phyloP scores from a whole-genome alignment of 2,329 filamentous ascomycete species.

The Madurella mycetomatis region DNA sequence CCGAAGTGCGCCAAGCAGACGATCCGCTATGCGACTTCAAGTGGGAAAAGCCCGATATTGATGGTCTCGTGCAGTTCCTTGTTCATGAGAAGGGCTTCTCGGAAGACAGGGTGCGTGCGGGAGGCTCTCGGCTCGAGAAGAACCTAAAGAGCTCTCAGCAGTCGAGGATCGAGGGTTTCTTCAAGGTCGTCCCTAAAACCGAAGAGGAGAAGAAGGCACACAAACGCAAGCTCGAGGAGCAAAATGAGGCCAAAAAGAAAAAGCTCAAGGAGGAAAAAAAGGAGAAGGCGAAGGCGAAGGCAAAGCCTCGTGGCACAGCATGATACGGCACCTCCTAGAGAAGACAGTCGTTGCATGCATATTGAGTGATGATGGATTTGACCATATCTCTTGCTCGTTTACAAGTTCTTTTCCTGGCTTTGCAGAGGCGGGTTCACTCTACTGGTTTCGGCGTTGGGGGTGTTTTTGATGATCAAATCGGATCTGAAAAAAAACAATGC shows the following conservation, averaged over 20 bases:
- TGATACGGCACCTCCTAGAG: constrained; percentile 24
- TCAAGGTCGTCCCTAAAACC: constrained; percentile 87
- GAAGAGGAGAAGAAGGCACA: constrained; percentile 76
- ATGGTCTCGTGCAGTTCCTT: constrained; percentile 83
- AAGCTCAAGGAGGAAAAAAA: constrained; percentile 92
- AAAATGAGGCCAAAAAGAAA: constrained; percentile 89
- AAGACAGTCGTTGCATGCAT: neutral
- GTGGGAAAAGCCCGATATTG: constrained; percentile 90
- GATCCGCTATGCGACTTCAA: constrained; percentile 92
- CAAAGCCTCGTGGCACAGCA: constrained; percentile 69
- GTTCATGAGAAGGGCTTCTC: constrained; percentile 95
- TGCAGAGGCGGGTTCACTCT: too few relatives aligned
- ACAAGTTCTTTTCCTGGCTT: too few relatives aligned
- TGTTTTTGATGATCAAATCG: too few relatives aligned
- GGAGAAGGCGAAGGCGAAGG: constrained; percentile 87
- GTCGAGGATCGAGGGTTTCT: constrained; percentile 89
- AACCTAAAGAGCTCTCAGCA: constrained; percentile 89
- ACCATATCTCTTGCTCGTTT: too few relatives aligned
- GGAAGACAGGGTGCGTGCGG: constrained; percentile 83
- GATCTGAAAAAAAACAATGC: too few relatives aligned
- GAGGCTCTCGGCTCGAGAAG: constrained; percentile 75
- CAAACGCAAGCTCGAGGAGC: constrained; percentile 93
- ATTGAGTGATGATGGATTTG: neutral
- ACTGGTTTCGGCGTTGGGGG: too few relatives aligned
- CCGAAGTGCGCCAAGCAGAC: constrained; percentile 79